Conservation (phyloP, 176 grass and related monocot genomes). For the Areca catechu region DNA sequence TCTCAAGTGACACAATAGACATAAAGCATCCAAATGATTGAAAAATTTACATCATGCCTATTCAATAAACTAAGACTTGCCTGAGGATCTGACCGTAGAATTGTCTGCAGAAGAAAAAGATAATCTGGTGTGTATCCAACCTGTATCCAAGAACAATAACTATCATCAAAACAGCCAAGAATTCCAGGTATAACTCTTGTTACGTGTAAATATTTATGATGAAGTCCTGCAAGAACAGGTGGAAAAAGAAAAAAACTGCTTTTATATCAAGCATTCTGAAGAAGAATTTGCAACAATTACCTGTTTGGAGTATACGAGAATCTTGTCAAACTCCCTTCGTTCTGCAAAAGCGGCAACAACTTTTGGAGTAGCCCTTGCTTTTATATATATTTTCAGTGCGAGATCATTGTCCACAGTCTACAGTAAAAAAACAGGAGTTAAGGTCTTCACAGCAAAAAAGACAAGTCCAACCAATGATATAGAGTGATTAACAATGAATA, state of each 20-base stretch:
- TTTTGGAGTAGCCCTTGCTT: conserved; percentile 97
- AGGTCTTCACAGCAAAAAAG: neutral
- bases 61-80: no score
- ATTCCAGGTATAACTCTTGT: no score
- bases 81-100: neutral
- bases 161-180: no score
- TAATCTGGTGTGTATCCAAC: conserved; percentile 18
- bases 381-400: conserved; percentile 95
- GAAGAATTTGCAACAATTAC: neutral
- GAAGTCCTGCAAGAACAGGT: no score
- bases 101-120: conserved; percentile 17
- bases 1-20: no score
- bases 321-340: conserved; percentile 68
- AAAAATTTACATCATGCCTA: no score
- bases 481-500: neutral
- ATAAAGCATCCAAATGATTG: no score
- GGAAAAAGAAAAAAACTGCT: no score
- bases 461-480: neutral
- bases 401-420: conserved; percentile 99
- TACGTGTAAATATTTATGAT: no score
- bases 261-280: no score
- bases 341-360: conserved; percentile 99
- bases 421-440: conserved; percentile 20
- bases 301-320: conserved; percentile 30
- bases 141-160: neutral